Evolutionary conservation across 768 basidiomycete species (phyloP).

Genomic region (Hypholoma sublateritium): DNA sequence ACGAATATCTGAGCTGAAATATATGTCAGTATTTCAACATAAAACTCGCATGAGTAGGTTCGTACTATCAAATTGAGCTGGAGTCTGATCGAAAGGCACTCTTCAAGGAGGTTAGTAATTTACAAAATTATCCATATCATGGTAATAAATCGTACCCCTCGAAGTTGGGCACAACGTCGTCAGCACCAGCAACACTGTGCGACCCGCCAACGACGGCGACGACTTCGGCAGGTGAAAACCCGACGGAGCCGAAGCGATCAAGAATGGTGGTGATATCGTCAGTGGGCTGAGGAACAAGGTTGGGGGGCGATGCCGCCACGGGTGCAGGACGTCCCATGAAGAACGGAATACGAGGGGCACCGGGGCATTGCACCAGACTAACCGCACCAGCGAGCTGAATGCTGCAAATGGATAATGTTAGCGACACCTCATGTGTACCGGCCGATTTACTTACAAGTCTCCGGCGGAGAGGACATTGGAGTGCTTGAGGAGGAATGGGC

Average conservation of each 20-base stretch:
- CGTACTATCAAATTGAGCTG: conserved; percentile 35
- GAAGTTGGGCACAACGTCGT: conserved; percentile 2
- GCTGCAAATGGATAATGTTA: conserved; percentile 16
- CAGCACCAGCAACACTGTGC: conserved; percentile 18
- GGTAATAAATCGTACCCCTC: not conserved
- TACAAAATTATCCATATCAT: not conserved
- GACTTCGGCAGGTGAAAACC: conserved; percentile 33
- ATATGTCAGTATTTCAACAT: no score
- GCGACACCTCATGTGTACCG: not conserved
- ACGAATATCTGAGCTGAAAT: conserved; percentile 24
- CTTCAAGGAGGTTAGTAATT: not conserved
- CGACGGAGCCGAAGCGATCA: conserved; percentile 33
- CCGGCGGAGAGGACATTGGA: conserved; percentile 36
- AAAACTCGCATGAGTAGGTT: no score
- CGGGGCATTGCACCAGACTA: conserved; percentile 40
- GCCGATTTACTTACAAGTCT: conserved; percentile 39
- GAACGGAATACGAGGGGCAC: conserved; percentile 41
- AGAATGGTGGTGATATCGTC: conserved; percentile 29
- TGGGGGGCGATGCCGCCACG: conserved; percentile 28
- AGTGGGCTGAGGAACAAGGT: conserved; percentile 16
- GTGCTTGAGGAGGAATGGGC: conserved; percentile 32
- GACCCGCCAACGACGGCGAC: conserved; percentile 31
- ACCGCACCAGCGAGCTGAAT: conserved; percentile 48
- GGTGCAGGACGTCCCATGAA: conserved; percentile 36
- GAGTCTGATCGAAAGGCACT: conserved; percentile 36